A percentile compares a stretch with the other conserved stretches of the same genome.
phyloP scores from a whole-genome alignment of 495 filamentous ascomycete genomes.

The Penicillium cosmopolitanum region DNA sequence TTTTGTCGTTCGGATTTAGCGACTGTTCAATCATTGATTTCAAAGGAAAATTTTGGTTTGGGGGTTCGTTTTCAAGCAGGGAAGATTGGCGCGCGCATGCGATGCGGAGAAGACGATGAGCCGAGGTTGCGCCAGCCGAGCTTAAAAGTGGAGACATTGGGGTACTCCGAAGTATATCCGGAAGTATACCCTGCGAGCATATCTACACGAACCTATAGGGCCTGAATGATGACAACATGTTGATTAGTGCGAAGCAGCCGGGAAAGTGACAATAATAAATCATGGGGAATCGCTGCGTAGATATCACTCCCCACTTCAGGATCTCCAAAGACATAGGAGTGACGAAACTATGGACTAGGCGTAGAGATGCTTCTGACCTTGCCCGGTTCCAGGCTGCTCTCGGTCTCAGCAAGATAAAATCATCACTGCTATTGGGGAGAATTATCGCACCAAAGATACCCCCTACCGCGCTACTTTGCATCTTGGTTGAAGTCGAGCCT shows the following conservation, averaged over 20 bases:
- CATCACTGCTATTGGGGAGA: too few species aligned
- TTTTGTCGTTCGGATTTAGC: not conserved
- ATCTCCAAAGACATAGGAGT: too few species aligned
- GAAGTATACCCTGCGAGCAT: not conserved
- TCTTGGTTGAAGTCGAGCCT: too few species aligned
- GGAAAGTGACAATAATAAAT: too few species aligned
- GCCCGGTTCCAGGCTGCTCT: conserved; percentile 13
- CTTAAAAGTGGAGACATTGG: not conserved
- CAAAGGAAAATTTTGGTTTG: not conserved
- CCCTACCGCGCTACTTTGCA: too few species aligned
- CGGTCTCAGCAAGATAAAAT: conserved; percentile 12
- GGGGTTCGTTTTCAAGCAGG: not conserved
- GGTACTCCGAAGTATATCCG: not conserved
- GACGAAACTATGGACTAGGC: too few species aligned
- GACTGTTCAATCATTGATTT: not conserved
- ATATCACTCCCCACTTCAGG: too few species aligned
- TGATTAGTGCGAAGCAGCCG: too few species aligned
- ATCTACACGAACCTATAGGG: not conserved
- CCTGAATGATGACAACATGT: too few species aligned
- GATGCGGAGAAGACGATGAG: conserved; percentile 16
- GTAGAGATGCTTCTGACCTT: conserved; percentile 1
- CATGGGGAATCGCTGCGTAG: too few species aligned
- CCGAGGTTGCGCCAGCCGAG: conserved; percentile 13
- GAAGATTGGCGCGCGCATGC: not conserved
- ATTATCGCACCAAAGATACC: too few species aligned